Conservation (phyloP, 805 yeast species). For the Wickerhamiella kurtzmanii region DNA sequence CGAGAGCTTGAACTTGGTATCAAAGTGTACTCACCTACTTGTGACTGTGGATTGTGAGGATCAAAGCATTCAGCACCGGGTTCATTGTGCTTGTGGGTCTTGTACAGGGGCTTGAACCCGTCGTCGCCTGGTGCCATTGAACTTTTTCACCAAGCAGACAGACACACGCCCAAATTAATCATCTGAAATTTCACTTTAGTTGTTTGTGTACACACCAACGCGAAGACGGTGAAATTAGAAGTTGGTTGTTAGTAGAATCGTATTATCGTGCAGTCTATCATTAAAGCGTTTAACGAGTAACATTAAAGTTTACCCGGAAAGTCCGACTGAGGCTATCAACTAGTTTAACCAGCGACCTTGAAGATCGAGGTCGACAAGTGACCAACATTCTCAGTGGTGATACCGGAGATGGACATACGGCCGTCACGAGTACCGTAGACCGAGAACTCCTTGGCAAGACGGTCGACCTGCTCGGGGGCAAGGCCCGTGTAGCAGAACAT, state of each 20-base stretch:
- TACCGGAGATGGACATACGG: constrained; percentile 87
- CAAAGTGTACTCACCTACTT: constrained; percentile 5
- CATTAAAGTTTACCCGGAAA: too few species aligned
- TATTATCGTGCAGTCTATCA: too few species aligned
- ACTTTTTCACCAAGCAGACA: background rate
- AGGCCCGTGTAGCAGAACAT: constrained; percentile 94
- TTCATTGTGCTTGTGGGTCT: constrained; percentile 14
- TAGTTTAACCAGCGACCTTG: constrained; percentile 37
- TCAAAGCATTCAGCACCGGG: constrained; percentile 11
- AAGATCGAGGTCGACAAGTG: constrained; percentile 72
- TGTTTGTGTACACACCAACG: too few species aligned
- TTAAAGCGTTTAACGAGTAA: too few species aligned
- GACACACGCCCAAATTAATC: too few species aligned
- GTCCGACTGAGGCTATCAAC: too few species aligned
- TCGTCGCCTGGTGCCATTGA: constrained; percentile 6
- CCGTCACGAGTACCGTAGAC: constrained; percentile 74
- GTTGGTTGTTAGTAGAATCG: too few species aligned
- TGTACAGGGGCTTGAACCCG: constrained; percentile 20
- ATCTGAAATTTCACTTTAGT: background rate
- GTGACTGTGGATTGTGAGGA: constrained; percentile 2
- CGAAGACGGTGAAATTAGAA: too few species aligned
- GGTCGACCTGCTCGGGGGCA: constrained; percentile 50
- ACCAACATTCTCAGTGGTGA: constrained; percentile 64
- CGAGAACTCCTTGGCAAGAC: constrained; percentile 60
- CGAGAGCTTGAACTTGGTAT: background rate